These are phyloP conservation scores for Blastobotrys illinoisensis DNA, from an alignment of 1,139 yeast genomes.

Conservation along the genomic window DNA sequence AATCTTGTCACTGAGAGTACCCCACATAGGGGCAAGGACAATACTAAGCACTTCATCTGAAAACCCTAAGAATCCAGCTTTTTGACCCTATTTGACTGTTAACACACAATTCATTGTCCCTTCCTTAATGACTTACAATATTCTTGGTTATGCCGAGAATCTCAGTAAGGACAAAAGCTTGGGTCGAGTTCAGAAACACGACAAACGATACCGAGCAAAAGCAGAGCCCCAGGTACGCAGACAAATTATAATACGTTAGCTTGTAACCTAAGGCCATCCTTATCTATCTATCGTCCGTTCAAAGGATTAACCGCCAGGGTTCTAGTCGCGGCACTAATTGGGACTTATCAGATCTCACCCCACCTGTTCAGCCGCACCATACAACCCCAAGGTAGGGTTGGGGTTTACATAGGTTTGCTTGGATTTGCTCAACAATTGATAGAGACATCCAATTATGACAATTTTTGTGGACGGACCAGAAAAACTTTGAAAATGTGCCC, in stretches of 20 bases:
- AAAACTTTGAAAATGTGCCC: no score
- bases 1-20: conserved; percentile 56
- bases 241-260: not conserved
- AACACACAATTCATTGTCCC: not conserved
- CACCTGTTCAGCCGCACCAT: no score
- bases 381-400: no score
- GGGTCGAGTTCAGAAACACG: conserved; percentile 64
- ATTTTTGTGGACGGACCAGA: no score
- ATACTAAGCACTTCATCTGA: conserved; percentile 58
- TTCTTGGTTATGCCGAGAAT: conserved; percentile 43
- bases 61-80: conserved; percentile 57
- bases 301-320: not conserved
- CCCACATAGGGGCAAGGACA: conserved; percentile 54
- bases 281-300: not conserved
- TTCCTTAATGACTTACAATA: conserved; percentile 26
- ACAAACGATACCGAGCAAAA: conserved; percentile 55
- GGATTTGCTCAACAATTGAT: no score
- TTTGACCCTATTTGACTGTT: conserved; percentile 37
- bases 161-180: conserved; percentile 59
- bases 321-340: not conserved
- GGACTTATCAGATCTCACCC: not conserved
- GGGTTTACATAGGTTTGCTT: no score
- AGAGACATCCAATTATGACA: no score
- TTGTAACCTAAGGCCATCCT: not conserved
- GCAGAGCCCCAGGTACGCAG: conserved; percentile 32